Conservation (phyloP, 495 filamentous ascomycete genomes). For the Neurospora sp. region DNA sequence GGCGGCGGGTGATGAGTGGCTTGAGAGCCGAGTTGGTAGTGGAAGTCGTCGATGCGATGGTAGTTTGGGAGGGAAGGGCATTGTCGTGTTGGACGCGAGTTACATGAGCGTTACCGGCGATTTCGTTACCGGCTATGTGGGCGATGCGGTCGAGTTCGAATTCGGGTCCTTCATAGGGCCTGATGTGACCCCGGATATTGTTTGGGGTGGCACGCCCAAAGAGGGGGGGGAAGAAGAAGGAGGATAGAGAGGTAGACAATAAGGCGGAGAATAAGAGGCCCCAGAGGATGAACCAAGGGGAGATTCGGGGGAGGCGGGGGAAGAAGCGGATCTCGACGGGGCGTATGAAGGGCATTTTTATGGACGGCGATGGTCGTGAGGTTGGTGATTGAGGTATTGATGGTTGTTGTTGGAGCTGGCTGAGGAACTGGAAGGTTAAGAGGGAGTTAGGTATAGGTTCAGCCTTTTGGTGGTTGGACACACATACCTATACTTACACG, state of each 20-base stretch:
- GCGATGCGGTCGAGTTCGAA: background rate
- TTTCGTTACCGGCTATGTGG: background rate
- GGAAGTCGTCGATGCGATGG: background rate
- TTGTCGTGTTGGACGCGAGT: background rate
- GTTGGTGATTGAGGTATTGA: background rate
- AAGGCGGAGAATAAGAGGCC: background rate
- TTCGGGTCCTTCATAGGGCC: no score
- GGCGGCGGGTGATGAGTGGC: background rate
- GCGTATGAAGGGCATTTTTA: background rate
- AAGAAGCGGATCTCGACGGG: background rate
- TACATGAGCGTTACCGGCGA: background rate
- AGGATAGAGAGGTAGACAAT: background rate
- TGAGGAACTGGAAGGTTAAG: background rate
- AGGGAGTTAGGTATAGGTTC: background rate
- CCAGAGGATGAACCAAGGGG: background rate
- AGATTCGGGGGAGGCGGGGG: background rate
- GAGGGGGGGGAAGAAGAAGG: background rate
- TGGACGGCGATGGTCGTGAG: background rate
- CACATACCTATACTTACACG: background rate
- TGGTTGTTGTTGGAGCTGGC: background rate
- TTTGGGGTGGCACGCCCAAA: background rate
- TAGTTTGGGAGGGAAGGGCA: background rate
- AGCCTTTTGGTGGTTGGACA: background rate
- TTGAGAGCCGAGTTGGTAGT: background rate
- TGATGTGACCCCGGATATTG: background rate